Percentiles rank a stretch among this genome's conserved stretches.
Conservation (phyloP, 768 basidiomycete species). For the Kwoniella mangroviensis region DNA sequence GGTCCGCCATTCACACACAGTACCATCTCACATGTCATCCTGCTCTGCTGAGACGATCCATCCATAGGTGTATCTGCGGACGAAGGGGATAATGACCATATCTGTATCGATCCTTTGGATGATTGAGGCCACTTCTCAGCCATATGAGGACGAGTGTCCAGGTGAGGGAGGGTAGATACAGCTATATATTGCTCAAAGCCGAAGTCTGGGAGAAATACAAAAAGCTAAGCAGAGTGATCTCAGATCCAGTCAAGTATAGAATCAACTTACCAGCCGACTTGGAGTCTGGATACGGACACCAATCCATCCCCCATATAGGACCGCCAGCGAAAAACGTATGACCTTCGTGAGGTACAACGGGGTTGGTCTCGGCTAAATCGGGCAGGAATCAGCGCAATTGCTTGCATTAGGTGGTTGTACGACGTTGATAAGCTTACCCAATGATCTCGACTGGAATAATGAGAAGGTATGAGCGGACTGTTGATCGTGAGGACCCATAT, state of each 20-base stretch:
- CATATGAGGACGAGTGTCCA: slow-evolving; percentile 68
- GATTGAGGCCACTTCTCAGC: slow-evolving; percentile 64
- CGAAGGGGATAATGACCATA: slow-evolving; percentile 69
- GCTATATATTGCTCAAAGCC: slow-evolving; percentile 78
- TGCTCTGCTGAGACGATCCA: slow-evolving; percentile 58
- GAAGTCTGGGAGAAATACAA: slow-evolving; percentile 30
- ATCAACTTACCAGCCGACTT: slow-evolving; percentile 32
- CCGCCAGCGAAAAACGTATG: slow-evolving; percentile 80
- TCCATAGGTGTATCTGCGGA: slow-evolving; percentile 20
- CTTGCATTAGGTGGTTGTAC: background rate
- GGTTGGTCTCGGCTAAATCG: slow-evolving; percentile 23
- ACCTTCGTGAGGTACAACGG: slow-evolving; percentile 15
- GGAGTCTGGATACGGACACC: slow-evolving; percentile 76
- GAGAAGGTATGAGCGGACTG: slow-evolving; percentile 29
- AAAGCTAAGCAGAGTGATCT: background rate
- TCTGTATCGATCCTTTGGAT: slow-evolving; percentile 74
- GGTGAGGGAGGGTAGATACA: slow-evolving; percentile 73
- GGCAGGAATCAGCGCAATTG: background rate
- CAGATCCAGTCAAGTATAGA: background rate
- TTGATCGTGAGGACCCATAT: slow-evolving; percentile 40
- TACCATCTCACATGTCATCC: slow-evolving; percentile 79
- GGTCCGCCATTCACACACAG: slow-evolving; percentile 81
- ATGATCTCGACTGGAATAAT: slow-evolving; percentile 30
- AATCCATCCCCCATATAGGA: slow-evolving; percentile 88
- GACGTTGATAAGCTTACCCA: slow-evolving; percentile 30